Evolutionary conservation across 2,329 filamentous ascomycete genomes (phyloP).

Genomic region (Aspergillus calidoustus): DNA sequence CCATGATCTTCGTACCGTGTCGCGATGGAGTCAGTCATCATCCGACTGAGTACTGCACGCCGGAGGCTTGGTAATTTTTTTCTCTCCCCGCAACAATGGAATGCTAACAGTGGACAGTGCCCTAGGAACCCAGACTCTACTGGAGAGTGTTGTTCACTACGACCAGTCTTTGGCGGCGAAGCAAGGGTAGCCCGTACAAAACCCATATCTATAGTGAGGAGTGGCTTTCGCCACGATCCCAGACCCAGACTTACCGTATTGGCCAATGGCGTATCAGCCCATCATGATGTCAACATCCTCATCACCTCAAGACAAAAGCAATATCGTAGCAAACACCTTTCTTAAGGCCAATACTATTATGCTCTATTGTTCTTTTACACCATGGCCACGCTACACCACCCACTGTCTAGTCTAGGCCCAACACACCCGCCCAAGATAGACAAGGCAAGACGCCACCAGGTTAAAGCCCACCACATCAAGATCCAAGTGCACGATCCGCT

Average conservation of each 20-base stretch:
- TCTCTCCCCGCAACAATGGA: fast-evolving
- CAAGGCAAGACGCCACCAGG: not conserved
- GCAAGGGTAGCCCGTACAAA: not conserved
- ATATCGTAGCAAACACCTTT: not conserved
- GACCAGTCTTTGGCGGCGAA: conserved; percentile 19
- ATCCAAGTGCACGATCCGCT: conserved; percentile 29
- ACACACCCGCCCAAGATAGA: conserved; percentile 1
- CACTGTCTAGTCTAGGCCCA: not conserved
- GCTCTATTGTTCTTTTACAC: not conserved
- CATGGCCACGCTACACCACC: not conserved
- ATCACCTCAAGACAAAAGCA: not conserved
- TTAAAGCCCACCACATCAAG: not conserved
- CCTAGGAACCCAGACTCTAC: conserved; percentile 50
- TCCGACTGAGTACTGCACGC: conserved; percentile 61
- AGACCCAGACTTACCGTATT: not conserved
- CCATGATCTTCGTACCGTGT: conserved; percentile 68
- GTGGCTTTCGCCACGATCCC: not conserved
- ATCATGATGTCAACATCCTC: conserved; percentile 1
- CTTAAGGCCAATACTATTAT: not conserved
- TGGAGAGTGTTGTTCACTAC: conserved; percentile 51
- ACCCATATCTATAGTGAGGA: too few relatives aligned
- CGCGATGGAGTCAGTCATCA: conserved; percentile 63
- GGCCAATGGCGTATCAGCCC: not conserved
- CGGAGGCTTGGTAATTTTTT: conserved; percentile 44
- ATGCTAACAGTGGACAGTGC: conserved; percentile 27